Evolutionary conservation across 768 basidiomycete species (phyloP), one percentile per base, ranked within the genome.

Genomic region (Tricholomella constricta): DNA sequence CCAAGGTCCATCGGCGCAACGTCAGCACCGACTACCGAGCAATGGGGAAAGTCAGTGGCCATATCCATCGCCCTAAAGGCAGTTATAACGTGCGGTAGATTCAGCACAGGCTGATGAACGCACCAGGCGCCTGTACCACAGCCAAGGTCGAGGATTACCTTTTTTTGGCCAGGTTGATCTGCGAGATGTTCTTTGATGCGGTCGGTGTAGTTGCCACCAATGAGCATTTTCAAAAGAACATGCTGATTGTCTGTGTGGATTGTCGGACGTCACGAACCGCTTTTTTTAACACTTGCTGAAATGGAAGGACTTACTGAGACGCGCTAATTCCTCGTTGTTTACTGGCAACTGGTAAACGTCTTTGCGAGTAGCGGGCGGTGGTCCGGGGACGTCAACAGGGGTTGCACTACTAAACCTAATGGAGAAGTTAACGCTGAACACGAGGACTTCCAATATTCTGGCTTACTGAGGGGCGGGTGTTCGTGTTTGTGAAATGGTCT

Each of bases 1-100:
- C 52, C 52, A 12, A 53, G 9, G 23, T 53, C 52, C 52, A 53
- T 53, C 23, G 52, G 52, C 12, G 52, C 52, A 23, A 53, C 37
- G 47, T 53, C 52, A 9, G 52, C 52, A 23, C 52, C 52, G 12
- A 53, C 35, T n/a, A 53, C 52, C 19, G 27, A 47, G 25, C 52
- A 53, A 20, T 53, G 52, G 40, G 52, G 45, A 31, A 53, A 53
- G 9, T 53, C 52, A 6, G 45, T 41, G 10, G 52, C 52, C 52
- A 53, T 53, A 22, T 53, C 52, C 22, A 25, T 53, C n/a, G 45
- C 52, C 52, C 52, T 53, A 26, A 22, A 25, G 7, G n/a, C 34
- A n/a, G 8, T 27, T 4, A 25, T 52, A 14, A 42, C 23, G 23
- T 23, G 12, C 4, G 27, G 20, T 38, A 7, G 9, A 6, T 6